phyloP scores from a whole-genome alignment of 305 asterid genomes.

The Lippia alba region DNA sequence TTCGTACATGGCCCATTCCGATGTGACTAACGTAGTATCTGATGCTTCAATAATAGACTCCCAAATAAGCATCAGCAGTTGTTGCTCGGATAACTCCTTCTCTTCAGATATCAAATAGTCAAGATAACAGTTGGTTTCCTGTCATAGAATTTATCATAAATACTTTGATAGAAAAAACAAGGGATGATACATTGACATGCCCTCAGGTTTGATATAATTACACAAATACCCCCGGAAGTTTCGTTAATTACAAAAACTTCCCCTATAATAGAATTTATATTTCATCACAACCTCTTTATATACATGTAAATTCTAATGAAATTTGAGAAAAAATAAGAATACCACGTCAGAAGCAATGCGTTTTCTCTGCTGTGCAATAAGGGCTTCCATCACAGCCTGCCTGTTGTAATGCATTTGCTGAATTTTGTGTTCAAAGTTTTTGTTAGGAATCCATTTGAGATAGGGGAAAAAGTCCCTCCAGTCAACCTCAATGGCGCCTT shows the following conservation, averaged over 20 bases:
- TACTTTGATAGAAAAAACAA: background rate
- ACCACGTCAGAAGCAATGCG: slow-evolving; percentile 78
- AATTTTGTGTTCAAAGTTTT: slow-evolving; percentile 57
- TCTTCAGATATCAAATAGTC: slow-evolving; percentile 73
- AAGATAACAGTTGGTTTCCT: slow-evolving; percentile 70
- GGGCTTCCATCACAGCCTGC: slow-evolving; percentile 73
- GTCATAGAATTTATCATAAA: slow-evolving; percentile 29
- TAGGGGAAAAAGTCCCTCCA: slow-evolving; percentile 95
- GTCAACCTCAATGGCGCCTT: slow-evolving; percentile 90
- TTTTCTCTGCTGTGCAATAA: slow-evolving; percentile 55
- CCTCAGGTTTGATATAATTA: no score
- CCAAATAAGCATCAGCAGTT: slow-evolving; percentile 76
- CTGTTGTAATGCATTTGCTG: slow-evolving; percentile 49
- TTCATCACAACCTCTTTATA: no score
- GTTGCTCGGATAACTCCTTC: slow-evolving; percentile 60
- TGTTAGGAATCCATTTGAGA: slow-evolving; percentile 80
- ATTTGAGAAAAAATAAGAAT: background rate
- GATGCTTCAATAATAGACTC: slow-evolving; percentile 86
- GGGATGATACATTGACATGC: no score
- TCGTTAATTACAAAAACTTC: no score
- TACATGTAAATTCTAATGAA: background rate
- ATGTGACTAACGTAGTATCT: slow-evolving; percentile 71
- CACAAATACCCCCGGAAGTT: no score
- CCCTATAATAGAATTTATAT: no score
- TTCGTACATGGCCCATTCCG: slow-evolving; percentile 97